Base-by-base conservation (phyloP, 1,139 yeast species). In the Spathaspora sp. region DNA sequence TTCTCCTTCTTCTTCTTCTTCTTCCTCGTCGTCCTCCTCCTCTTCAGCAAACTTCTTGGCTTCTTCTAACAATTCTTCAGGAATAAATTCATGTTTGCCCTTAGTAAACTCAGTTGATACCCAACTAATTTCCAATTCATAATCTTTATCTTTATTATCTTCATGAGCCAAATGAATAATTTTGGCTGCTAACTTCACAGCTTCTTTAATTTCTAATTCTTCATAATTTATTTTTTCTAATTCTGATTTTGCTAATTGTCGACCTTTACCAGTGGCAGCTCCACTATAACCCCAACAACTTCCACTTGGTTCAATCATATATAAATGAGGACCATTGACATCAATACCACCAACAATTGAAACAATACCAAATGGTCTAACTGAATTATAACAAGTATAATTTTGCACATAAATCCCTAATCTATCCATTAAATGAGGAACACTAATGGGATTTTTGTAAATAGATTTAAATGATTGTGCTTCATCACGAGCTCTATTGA, bases 261-360 rank as follows among this genome's bases (percentile, higher is more conserved):
- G 84, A 41, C 99, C 99, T 67, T 93, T 95, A 51, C 99, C 99
- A 4, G 97, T 83, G 31, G 99, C 99, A 43, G 97, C 96, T 47
- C 97, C 99, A 46, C 81, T 79, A 68, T 93, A 95, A 41, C 99
- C 99, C 98, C 99, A 93, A 61, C 84, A 88, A 1, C 90, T 77
- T 51, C 99, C 99, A 65, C 96, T 88, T 54, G 99, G 99, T 66
- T 95, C 99, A 52, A 95, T 79, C 97, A 93, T 91, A 70, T 87
- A 91, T 61, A 95, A 78, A 64, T 91, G 97, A 34, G 96, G 84
- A 8, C 96, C 96, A 51, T 86, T 81, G 39, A 81, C 84, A 64
- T 91, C 98, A 43, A 89, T 83, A 52, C 99, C 99, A 41, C 97
- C 99, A 44, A 95, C 80, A 53, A 95, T 91, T 13, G 96, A 84